These are phyloP conservation scores for Rhynchosporium graminicola DNA, from an alignment of 2,329 filamentous ascomycete genomes.

Conservation along the genomic window DNA sequence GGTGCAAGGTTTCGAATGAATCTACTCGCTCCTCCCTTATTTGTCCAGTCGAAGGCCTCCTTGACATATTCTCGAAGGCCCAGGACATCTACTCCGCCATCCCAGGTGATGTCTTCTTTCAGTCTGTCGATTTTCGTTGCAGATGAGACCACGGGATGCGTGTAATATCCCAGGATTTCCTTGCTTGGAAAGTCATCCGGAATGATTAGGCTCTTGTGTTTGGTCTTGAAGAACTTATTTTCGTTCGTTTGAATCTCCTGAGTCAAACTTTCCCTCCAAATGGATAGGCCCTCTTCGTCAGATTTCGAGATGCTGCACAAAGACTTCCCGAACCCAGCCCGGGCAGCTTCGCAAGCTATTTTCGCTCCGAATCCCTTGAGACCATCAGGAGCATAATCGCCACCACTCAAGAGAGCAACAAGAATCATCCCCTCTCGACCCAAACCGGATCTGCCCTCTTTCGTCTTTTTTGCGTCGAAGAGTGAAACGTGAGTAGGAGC, in stretches of 20 bases:
- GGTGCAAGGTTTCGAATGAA: constrained; percentile 80
- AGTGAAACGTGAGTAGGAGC: constrained; percentile 82
- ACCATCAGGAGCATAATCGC: constrained; percentile 88
- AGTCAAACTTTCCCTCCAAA: constrained; percentile 72
- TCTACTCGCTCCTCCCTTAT: constrained; percentile 76
- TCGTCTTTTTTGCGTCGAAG: constrained; percentile 66
- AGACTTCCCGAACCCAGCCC: constrained; percentile 79
- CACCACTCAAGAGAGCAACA: constrained; percentile 91
- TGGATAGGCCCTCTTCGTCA: constrained; percentile 58
- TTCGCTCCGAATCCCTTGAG: constrained; percentile 87
- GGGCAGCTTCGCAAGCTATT: constrained; percentile 84
- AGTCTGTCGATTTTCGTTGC: constrained; percentile 57
- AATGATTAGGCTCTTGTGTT: constrained; percentile 72
- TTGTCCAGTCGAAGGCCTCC: constrained; percentile 85
- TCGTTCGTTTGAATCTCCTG: constrained; percentile 84
- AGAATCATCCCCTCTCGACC: constrained; percentile 90
- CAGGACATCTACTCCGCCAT: constrained; percentile 61
- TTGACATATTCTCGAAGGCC: constrained; percentile 72
- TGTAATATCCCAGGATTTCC: constrained; percentile 83
- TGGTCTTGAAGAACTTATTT: constrained; percentile 74
- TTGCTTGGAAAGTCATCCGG: constrained; percentile 79
- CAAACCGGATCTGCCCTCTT: constrained; percentile 55
- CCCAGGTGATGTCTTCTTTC: constrained; percentile 57
- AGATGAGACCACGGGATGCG: constrained; percentile 78
- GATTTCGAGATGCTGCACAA: constrained; percentile 66